Conservation (phyloP, 164 flowering plant genomes). For the Amborella trichopoda region DNA sequence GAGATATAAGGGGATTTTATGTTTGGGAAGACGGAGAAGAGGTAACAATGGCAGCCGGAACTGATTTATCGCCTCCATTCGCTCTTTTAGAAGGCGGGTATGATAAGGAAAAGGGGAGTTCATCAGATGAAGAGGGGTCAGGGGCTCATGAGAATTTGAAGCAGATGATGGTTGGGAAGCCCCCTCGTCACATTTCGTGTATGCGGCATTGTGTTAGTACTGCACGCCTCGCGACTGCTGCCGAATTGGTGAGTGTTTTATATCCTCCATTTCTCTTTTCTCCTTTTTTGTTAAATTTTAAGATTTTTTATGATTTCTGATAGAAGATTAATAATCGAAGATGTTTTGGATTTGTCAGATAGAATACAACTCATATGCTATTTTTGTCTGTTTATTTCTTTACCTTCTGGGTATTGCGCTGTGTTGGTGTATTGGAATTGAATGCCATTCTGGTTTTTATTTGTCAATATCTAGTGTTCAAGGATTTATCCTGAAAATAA, state of each 20-base stretch:
- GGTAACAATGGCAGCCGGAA: constrained; percentile 30
- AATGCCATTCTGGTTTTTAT: too few species aligned
- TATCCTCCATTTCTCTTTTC: too few species aligned
- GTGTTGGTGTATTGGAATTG: too few species aligned
- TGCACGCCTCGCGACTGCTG: constrained; percentile 17
- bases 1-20: constrained; percentile 8
- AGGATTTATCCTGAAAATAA: too few species aligned
- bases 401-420: too few species aligned
- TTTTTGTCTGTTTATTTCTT: too few species aligned
- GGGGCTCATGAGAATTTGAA: constrained; percentile 21
- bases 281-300: too few species aligned
- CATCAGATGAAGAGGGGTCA: constrained; percentile 19
- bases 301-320: too few species aligned
- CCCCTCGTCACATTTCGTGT: constrained; percentile 36
- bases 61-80: constrained; percentile 21
- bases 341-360: too few species aligned
- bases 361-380: too few species aligned
- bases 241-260: constrained; percentile 29
- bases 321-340: too few species aligned
- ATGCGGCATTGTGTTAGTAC: constrained; percentile 47
- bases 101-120: constrained; percentile 13
- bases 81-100: constrained; percentile 20
- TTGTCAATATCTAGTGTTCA: too few species aligned
- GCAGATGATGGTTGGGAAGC: constrained; percentile 31
- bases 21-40: constrained; percentile 12